Percentiles rank a stretch among this genome's conserved stretches.
These are phyloP conservation scores for Arabidopsis arenosa DNA, from an alignment of 345 rosid species.

Conservation along the genomic window DNA sequence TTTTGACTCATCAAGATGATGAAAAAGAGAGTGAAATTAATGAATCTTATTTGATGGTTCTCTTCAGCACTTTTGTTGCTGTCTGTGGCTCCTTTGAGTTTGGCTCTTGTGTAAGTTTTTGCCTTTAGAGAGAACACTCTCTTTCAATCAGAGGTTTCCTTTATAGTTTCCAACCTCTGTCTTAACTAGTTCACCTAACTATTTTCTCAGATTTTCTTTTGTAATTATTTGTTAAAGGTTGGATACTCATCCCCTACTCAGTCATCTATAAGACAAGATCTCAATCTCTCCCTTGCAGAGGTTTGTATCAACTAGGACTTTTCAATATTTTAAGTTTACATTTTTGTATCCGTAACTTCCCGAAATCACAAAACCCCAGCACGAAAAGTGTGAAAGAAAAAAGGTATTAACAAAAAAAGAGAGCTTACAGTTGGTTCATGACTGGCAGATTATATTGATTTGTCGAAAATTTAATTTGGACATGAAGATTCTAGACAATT, in stretches of 20 bases:
- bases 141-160: background rate
- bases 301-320: constrained; percentile 44
- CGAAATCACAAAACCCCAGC: background rate
- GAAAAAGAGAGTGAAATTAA: constrained; percentile 35
- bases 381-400: background rate
- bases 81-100: constrained; percentile 90
- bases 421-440: background rate
- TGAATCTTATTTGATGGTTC: constrained; percentile 68
- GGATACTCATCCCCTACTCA: constrained; percentile 96
- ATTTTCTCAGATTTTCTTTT: constrained; percentile 1
- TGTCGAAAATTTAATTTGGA: background rate
- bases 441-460: background rate
- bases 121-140: background rate
- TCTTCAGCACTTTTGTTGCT: constrained; percentile 79
- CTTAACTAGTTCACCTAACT: constrained; percentile 8
- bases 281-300: constrained; percentile 72
- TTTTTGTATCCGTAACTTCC: background rate
- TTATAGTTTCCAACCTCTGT: background rate
- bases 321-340: background rate
- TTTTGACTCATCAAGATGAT: constrained; percentile 38
- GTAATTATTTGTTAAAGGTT: constrained; percentile 64
- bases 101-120: constrained; percentile 85
- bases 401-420: background rate
- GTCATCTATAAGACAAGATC: constrained; percentile 82
- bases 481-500: background rate